phyloP scores from a whole-genome alignment of 164 flowering plant species.

The Amborella trichopoda region DNA sequence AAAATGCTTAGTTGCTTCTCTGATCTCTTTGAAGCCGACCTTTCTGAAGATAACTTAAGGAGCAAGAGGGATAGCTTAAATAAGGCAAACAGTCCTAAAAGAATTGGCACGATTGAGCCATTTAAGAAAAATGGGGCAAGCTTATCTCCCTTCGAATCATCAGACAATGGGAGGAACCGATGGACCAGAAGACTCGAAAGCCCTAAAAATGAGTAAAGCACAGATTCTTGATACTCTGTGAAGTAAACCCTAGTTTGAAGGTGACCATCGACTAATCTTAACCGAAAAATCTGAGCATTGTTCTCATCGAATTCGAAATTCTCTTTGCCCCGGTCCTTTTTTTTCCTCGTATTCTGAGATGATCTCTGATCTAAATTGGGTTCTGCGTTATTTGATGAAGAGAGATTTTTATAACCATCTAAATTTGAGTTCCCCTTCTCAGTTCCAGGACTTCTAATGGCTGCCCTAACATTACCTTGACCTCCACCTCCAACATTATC shows the following conservation, averaged over 20 bases:
- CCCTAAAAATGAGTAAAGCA: slow-evolving; percentile 27
- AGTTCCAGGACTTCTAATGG: slow-evolving; percentile 54
- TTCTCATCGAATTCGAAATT: slow-evolving; percentile 72
- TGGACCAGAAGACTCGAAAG: slow-evolving; percentile 36
- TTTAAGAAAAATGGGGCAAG: slow-evolving; percentile 7
- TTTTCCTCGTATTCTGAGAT: slow-evolving; percentile 18
- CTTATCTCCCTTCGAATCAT: slow-evolving; percentile 18
- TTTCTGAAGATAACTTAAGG: slow-evolving; percentile 42
- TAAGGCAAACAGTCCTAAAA: slow-evolving; percentile 29
- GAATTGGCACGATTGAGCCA: slow-evolving; percentile 43
- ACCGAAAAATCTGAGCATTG: slow-evolving; percentile 92
- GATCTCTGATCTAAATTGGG: background rate
- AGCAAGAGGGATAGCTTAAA: slow-evolving; percentile 24
- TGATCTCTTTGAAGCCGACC: slow-evolving; percentile 59
- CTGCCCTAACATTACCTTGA: slow-evolving; percentile 36
- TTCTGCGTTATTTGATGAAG: slow-evolving; percentile 18
- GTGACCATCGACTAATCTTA: slow-evolving; percentile 54
- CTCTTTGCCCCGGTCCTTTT: slow-evolving; percentile 36
- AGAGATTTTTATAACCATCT: slow-evolving; percentile 15
- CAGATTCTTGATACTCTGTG: slow-evolving; percentile 27
- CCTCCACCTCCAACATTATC: slow-evolving; percentile 30
- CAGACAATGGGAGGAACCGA: slow-evolving; percentile 15
- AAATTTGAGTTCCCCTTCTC: slow-evolving; percentile 15
- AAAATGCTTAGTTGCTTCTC: slow-evolving; percentile 67
- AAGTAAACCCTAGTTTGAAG: slow-evolving; percentile 49